Conservation (phyloP, 179 eudicot species). For the Gypsophila paniculata region DNA sequence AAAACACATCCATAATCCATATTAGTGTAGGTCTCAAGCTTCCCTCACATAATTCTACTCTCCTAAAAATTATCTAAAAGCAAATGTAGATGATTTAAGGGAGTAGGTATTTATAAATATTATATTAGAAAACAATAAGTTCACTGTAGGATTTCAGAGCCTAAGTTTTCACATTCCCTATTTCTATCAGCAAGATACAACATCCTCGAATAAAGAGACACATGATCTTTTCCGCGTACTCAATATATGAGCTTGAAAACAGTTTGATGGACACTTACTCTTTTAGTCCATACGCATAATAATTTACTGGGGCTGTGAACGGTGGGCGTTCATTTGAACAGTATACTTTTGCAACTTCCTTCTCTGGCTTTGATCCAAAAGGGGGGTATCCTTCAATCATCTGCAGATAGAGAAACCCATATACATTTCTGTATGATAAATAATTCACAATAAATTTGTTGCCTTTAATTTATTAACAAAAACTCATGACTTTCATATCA, state of each 20-base stretch:
- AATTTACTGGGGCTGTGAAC: slow-evolving; percentile 33
- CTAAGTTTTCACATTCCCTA: too few relatives aligned
- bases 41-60: too few relatives aligned
- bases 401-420: slow-evolving; percentile 19
- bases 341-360: slow-evolving; percentile 37
- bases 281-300: slow-evolving; percentile 37
- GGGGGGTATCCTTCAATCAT: slow-evolving; percentile 51
- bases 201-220: neutral
- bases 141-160: too few relatives aligned
- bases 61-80: too few relatives aligned
- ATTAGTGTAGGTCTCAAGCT: too few relatives aligned
- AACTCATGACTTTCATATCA: too few relatives aligned
- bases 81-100: too few relatives aligned
- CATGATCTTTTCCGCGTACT: neutral
- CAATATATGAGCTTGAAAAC: slow-evolving; percentile 5
- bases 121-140: too few relatives aligned
- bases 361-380: slow-evolving; percentile 31
- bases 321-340: slow-evolving; percentile 40
- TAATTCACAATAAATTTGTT: neutral
- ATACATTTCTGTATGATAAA: neutral
- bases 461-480: neutral
- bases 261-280: slow-evolving; percentile 29
- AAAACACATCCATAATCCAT: too few relatives aligned
- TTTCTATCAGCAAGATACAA: too few relatives aligned
- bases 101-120: too few relatives aligned